These are phyloP conservation scores for Ceriops zippeliana DNA, from an alignment of 345 rosid genomes.

Conservation along the genomic window DNA sequence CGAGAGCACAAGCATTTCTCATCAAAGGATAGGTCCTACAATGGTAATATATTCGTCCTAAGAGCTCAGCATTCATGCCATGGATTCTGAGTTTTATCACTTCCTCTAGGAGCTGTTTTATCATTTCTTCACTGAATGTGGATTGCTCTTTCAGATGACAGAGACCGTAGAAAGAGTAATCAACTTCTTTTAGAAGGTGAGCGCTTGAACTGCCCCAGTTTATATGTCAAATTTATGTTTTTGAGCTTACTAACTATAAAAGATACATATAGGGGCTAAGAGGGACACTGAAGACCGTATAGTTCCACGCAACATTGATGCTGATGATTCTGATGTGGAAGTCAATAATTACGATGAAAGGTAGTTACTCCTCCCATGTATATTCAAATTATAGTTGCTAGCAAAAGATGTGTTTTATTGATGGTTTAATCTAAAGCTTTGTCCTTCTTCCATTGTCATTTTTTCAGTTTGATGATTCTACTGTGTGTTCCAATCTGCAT, in stretches of 20 bases:
- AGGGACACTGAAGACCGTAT: slow-evolving; percentile 83
- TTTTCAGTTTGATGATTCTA: not conserved
- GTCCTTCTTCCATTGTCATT: too few relatives aligned
- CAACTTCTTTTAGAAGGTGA: slow-evolving; percentile 81
- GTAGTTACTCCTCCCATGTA: slow-evolving; percentile 26
- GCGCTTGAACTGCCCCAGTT: not conserved
- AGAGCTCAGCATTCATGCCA: not conserved
- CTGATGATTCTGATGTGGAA: slow-evolving; percentile 95
- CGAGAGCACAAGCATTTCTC: slow-evolving; percentile 92
- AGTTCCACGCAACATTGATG: slow-evolving; percentile 78
- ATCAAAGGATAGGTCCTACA: slow-evolving; percentile 70
- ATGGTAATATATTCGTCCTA: slow-evolving; percentile 31
- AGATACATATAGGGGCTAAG: slow-evolving; percentile 46
- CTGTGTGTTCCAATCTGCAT: too few relatives aligned
- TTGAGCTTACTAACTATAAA: slow-evolving; percentile 23
- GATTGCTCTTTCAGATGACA: slow-evolving; percentile 56
- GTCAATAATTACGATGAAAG: slow-evolving; percentile 63
- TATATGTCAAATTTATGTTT: not conserved
- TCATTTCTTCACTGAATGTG: not conserved
- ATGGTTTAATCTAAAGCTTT: not conserved
- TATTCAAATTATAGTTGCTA: not conserved
- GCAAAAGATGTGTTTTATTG: not conserved
- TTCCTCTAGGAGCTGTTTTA: slow-evolving; percentile 5
- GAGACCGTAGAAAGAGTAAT: slow-evolving; percentile 75
- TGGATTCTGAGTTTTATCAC: slow-evolving; percentile 4